phyloP scores from a whole-genome alignment of 768 basidiomycete species.

The Clitopilus hobsonii region DNA sequence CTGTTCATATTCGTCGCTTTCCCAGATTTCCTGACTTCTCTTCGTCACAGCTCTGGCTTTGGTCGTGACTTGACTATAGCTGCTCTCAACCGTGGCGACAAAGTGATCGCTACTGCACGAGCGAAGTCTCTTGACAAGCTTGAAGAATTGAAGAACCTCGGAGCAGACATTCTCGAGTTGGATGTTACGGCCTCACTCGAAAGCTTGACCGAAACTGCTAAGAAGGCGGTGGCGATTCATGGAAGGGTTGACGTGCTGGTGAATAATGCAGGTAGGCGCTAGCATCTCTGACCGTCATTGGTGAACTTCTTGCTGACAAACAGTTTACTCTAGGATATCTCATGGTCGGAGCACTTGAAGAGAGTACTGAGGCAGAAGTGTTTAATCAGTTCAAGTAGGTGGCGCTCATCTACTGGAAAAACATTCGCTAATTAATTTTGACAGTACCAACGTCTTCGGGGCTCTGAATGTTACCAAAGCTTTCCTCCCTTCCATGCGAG shows the following conservation, averaged over 20 bases:
- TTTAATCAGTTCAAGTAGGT: conserved; percentile 28
- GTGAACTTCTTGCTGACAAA: neutral
- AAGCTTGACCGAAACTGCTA: conserved; percentile 25
- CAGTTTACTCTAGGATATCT: too few relatives aligned
- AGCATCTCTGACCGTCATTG: neutral
- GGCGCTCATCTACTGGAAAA: too few relatives aligned
- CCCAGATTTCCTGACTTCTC: neutral
- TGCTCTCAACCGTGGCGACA: conserved; percentile 41
- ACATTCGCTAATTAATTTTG: neutral
- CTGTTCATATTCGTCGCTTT: neutral
- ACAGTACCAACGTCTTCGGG: conserved; percentile 42
- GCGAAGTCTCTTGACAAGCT: conserved; percentile 27
- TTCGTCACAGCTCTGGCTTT: conserved; percentile 27
- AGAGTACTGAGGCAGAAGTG: conserved; percentile 35
- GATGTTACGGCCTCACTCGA: conserved; percentile 30
- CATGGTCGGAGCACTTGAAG: neutral
- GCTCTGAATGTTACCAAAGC: conserved; percentile 38
- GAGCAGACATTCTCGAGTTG: conserved; percentile 33
- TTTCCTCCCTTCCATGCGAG: conserved; percentile 44
- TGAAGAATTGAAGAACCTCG: conserved; percentile 27
- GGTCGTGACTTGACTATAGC: conserved; percentile 32
- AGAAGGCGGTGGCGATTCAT: conserved; percentile 30
- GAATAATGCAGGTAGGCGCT: conserved; percentile 35
- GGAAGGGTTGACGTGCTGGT: conserved; percentile 41
- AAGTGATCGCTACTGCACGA: conserved; percentile 43